phyloP scores from a whole-genome alignment of 75 land plant species.

The Picea glauca region DNA sequence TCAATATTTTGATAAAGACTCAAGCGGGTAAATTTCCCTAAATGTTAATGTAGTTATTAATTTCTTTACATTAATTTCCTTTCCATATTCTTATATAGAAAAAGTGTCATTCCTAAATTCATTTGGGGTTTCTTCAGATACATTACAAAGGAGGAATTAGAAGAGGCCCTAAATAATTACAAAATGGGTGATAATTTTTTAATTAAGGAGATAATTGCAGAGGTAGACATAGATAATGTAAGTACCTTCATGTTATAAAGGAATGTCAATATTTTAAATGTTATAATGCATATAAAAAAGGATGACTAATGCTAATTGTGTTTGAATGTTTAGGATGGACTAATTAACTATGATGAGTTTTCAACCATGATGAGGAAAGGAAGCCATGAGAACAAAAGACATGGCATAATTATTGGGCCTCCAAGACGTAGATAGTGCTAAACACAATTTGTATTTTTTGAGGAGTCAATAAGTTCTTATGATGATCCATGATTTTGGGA shows the following conservation, averaged over 20 bases:
- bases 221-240: conserved; percentile 86
- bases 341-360: conserved; percentile 33
- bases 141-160: conserved; percentile 79
- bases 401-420: conserved; percentile 14
- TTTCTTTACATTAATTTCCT: not conserved
- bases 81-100: not conserved
- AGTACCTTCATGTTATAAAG: conserved; percentile 9
- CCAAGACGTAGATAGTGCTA: conserved; percentile 13
- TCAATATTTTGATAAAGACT: conserved; percentile 72
- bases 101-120: not conserved
- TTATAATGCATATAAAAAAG: not conserved
- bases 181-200: conserved; percentile 84
- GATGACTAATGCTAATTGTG: not conserved
- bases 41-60: no score
- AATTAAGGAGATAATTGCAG: conserved; percentile 76
- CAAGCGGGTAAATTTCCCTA: conserved; percentile 42
- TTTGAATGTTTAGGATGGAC: conserved; percentile 29
- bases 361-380: conserved; percentile 35
- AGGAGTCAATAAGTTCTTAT: no score
- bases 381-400: conserved; percentile 16
- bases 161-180: conserved; percentile 68
- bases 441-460: not conserved
- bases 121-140: conserved; percentile 33
- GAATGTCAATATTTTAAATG: not conserved
- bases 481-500: no score